Evolutionary conservation across 192 early-diverging fungal species (phyloP).

Genomic region (Podila verticillata): DNA sequence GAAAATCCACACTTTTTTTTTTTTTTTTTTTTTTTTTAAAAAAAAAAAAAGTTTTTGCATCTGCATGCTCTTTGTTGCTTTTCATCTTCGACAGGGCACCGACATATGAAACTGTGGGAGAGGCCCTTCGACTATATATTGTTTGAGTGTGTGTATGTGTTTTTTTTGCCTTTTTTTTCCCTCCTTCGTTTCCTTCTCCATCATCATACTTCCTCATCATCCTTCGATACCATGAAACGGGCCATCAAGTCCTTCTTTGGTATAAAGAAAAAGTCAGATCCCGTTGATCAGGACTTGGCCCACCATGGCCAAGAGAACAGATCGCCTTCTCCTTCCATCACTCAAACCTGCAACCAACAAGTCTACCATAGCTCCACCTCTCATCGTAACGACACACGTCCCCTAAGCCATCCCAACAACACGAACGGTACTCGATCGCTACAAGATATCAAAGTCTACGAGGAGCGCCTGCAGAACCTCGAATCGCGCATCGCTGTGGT

Average conservation of each 20-base stretch:
- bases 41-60: no score
- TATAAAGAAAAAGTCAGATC: constrained; percentile 4
- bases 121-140: neutral
- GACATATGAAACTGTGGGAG: no score
- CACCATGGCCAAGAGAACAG: neutral
- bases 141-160: neutral
- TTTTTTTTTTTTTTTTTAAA: no score
- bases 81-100: no score
- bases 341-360: neutral
- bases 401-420: neutral
- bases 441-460: neutral
- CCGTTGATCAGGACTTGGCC: neutral
- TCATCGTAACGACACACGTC: neutral
- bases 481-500: neutral
- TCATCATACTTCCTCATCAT: neutral
- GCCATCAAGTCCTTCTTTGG: constrained; percentile 20
- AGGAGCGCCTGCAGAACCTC: neutral
- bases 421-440: neutral
- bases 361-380: neutral
- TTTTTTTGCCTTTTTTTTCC: neutral
- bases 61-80: no score
- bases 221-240: constrained; percentile 7
- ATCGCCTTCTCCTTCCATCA: neutral
- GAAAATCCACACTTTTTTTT: no score
- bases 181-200: neutral